phyloP scores from a whole-genome alignment of 805 yeast genomes.

The Schwanniomyces vanrijiae region DNA sequence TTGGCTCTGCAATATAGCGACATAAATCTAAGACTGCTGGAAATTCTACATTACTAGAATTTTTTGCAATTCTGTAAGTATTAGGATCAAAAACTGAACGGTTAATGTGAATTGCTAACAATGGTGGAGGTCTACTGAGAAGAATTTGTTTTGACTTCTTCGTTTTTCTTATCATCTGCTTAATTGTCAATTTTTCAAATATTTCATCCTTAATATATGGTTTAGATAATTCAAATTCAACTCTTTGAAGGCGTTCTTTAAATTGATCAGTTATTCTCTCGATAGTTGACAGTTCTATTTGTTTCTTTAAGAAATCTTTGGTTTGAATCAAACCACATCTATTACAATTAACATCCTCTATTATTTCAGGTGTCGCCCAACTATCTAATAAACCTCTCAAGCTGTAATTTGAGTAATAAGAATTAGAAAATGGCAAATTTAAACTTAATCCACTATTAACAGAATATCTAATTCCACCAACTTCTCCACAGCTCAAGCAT shows the following conservation, averaged over 20 bases:
- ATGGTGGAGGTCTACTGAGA: conserved; percentile 79
- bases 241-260: conserved; percentile 25
- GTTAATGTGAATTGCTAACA: conserved; percentile 83
- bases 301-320: conserved; percentile 42
- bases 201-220: conserved; percentile 79
- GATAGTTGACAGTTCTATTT: conserved; percentile 48
- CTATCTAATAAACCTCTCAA: conserved; percentile 57
- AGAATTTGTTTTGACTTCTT: conserved; percentile 82
- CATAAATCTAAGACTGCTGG: conserved; percentile 67
- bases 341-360: conserved; percentile 93
- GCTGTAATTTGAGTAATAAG: conserved; percentile 30
- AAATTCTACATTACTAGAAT: conserved; percentile 78
- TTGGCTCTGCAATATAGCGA: conserved; percentile 66
- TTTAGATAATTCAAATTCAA: conserved; percentile 51
- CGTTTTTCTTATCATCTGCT: conserved; percentile 70
- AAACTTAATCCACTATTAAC: conserved; percentile 73
- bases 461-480: conserved; percentile 86
- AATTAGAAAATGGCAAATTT: conserved; percentile 53
- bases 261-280: conserved; percentile 31
- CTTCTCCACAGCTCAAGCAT: conserved; percentile 87
- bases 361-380: conserved; percentile 79
- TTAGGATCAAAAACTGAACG: conserved; percentile 90
- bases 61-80: conserved; percentile 80
- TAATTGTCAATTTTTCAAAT: conserved; percentile 70
- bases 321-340: conserved; percentile 79